phyloP scores from a whole-genome alignment of 495 filamentous ascomycete species.

The Barbatosphaeria neglecta region DNA sequence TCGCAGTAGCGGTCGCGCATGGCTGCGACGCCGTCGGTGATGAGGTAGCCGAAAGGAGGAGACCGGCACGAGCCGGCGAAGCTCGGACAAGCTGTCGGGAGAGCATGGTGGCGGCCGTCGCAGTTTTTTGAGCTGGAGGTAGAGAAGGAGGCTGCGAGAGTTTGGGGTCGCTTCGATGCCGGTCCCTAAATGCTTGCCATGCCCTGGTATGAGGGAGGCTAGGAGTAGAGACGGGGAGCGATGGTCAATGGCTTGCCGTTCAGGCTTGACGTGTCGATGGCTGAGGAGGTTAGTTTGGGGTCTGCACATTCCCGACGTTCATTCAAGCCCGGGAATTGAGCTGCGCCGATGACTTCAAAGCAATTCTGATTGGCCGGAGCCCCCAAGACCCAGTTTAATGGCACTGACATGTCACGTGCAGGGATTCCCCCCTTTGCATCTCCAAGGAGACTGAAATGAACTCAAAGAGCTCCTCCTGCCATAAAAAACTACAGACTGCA shows the following conservation, averaged over 20 bases:
- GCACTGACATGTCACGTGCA: slow-evolving; percentile 7
- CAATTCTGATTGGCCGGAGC: slow-evolving; percentile 13
- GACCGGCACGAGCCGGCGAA: background rate
- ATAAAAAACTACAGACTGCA: background rate
- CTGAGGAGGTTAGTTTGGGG: slow-evolving; percentile 3
- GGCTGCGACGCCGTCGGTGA: slow-evolving; percentile 10
- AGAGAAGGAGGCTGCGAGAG: too few relatives aligned
- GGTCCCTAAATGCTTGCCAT: background rate
- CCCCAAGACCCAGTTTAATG: slow-evolving; percentile 2
- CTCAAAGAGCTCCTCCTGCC: background rate
- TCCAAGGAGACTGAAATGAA: too few relatives aligned
- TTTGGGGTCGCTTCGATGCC: background rate
- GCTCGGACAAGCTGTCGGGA: slow-evolving; percentile 27
- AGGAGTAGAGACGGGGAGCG: slow-evolving; percentile 8
- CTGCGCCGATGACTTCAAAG: slow-evolving; percentile 20
- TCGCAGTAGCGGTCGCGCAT: too few relatives aligned
- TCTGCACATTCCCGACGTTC: slow-evolving; percentile 7
- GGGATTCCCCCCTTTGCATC: too few relatives aligned
- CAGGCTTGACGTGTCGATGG: slow-evolving; percentile 1
- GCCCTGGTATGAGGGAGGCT: background rate
- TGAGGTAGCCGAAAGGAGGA: slow-evolving; percentile 7
- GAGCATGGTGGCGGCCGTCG: slow-evolving; percentile 19
- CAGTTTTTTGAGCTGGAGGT: too few relatives aligned
- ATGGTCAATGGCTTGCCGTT: background rate
- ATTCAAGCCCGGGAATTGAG: background rate